Base-by-base conservation (phyloP, 306 rosid species). In the Lablab purpureus region DNA sequence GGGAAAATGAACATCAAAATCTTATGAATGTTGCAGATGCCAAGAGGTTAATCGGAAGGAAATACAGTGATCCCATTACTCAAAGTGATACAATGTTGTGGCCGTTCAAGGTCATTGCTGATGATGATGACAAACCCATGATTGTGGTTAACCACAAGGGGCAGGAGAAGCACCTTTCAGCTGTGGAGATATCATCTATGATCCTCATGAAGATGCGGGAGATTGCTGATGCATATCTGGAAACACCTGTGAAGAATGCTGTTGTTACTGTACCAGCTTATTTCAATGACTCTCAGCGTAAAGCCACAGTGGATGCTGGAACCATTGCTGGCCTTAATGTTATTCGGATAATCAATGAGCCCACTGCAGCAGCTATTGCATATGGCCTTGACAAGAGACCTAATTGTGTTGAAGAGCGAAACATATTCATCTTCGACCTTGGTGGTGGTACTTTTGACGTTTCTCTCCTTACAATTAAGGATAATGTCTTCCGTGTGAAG, bases 201-300 rank as follows among this genome's bases (percentile, higher is more conserved):
- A 15, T 79, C 4, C 82, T 89, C 2, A 51, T 17, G 0, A 85
- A 87, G 67, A 87, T 89, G 91, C 76, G 81, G 17, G 87, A 89
- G 70, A 80, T 79, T 43, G 91, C 91, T 0, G 88, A 87, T 83
- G 77, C 52, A 14, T 79, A 56, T 32, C 7, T 79, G 43, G 71
- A 59, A 32, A 8, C 71, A 5, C 30, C 75, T 0, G 81, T 89
- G 0, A 87, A 83, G 59, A 87, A 87, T 22, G 93, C 84, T 0
- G 84, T 87, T 2, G 72, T 87, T 22, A 78, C 69, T 7, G 75
- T 67, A 10, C 69, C 82, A 6, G 82, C 82, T 67, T 67, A 78
- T 55, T 78, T 78, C 37, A 78, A 55, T 14, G 75, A 77, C 13
- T 55, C 75, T 52, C 75, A 77, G 41, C 58, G 81, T 0, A 27